phyloP scores from a whole-genome alignment of 140 eudicot genomes.

The Artemisia princeps region DNA sequence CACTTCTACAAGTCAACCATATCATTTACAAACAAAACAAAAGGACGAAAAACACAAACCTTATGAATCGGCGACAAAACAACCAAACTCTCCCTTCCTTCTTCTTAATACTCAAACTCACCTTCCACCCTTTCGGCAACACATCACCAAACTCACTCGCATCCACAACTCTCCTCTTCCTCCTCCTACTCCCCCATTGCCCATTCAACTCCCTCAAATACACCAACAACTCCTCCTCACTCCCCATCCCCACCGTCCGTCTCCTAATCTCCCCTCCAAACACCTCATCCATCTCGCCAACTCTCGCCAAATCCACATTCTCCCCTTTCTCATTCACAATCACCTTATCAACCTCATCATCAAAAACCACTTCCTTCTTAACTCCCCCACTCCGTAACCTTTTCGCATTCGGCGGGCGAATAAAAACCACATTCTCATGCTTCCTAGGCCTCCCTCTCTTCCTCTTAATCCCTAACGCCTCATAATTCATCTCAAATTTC shows the following conservation, averaged over 20 bases:
- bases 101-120: conserved; percentile 65
- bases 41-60: conserved; percentile 31
- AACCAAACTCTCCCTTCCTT: conserved; percentile 61
- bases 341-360: conserved; percentile 43
- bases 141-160: conserved; percentile 61
- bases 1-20: too few species aligned
- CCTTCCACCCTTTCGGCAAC: conserved; percentile 75
- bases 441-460: neutral
- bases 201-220: conserved; percentile 59
- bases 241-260: conserved; percentile 50
- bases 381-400: conserved; percentile 14
- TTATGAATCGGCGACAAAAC: conserved; percentile 67
- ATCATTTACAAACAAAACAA: too few species aligned
- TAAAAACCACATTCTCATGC: conserved; percentile 29
- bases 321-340: conserved; percentile 45
- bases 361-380: conserved; percentile 29
- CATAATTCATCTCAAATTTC: too few species aligned
- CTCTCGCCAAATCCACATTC: conserved; percentile 35
- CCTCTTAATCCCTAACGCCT: neutral
- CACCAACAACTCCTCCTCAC: conserved; percentile 55
- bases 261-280: conserved; percentile 46
- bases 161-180: conserved; percentile 77
- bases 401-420: conserved; percentile 19
- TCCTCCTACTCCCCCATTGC: conserved; percentile 83
- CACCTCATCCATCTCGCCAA: conserved; percentile 51